Base-by-base conservation (phyloP, 106 monocot genomes). In the Xerophyta viscosa region DNA sequence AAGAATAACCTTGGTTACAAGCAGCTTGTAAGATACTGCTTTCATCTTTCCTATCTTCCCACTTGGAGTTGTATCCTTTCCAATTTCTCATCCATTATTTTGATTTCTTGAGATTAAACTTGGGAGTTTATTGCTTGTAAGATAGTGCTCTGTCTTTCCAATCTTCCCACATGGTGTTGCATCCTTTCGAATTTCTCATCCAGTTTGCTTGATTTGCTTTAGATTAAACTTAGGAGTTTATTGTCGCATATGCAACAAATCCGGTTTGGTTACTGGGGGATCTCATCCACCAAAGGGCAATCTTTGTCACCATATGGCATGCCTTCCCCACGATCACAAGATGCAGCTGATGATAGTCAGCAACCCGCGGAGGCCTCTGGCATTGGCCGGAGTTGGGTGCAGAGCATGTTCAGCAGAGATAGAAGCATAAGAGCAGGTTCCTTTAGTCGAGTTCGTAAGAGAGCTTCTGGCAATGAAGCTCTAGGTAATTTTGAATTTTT, bases 341-440 rank as follows among this genome's bases (percentile, higher is more conserved):
- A 82, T 69, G 55, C 45, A 29, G 63, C 71, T 57, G 90, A 86
- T 75, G 90, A 90, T 64, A 77, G 64, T 42, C 90, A 86, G 43
- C 80, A 83, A 44, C 78, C 75, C 57, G 58, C 82, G 24, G 98
- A 98, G 52, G 81, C 78, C 21, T 90, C 98, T 62, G 90, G 73
- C 27, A 68, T 98, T 51, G 98, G 89, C 6, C 85, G 98, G 27
- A 98, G 77, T 83, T 98, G 98, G 98, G 82, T 98, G 62, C 90
- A 90, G 31, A 90, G 82, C 64, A 98, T 98, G 98, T 98, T 98
- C 66, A 98, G 89, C 62, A 73, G 98, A 74, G 90, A 98, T 24
- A 72, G 76, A 71, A 81, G 86, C 48, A 59, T 79, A 29, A 69
- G 98, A 64, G 62, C 82, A 55, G 79, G 63, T 72, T 96, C 94